Evolutionary conservation across 805 yeast genomes (phyloP), one percentile per base, ranked within the genome.

Genomic region (Sungouiella thailandica): DNA sequence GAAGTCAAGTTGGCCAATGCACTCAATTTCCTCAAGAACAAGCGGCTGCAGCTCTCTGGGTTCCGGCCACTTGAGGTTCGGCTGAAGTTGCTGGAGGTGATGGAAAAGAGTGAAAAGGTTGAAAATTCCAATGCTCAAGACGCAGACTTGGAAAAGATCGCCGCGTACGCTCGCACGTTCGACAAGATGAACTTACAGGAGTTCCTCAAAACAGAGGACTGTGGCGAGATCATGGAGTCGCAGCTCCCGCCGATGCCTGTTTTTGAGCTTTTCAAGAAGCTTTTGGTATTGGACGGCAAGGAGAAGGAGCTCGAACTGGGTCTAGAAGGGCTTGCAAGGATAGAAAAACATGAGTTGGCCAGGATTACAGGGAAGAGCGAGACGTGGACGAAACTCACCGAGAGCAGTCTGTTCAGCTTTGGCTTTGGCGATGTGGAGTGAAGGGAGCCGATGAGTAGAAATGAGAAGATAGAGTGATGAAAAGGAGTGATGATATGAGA

Each of bases 41-140:
- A 79, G 48, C 63, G 68, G 5, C 72, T 73, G 23, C 96, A 88
- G 55, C 68, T 88, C 11, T 80, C 89, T 29, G 97, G 96, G 4
- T 87, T 88, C 52, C 76, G 76, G 37, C 72, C 80, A 10, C 65
- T 66, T 23, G 72, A 72, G 32, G 72, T 81, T 14, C 65, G 63
- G 24, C 41, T 41, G 8, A 44, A 49, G 1, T 51, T 74, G 41
- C 49, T 66, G n/a, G 22, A 30, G 7, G 33, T 46, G 17, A 33
- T 51, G 27, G 36, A 39, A 9, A 31, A 33, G 17, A 23, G 31
- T 13, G 35, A 19, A 2, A 41, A 32, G 18, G 34, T 25, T 4
- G 43, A 28, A 5, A n/a, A n/a, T n/a, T n/a, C n/a, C n/a, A n/a
- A n/a, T n/a, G n/a, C n/a, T n/a, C n/a, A n/a, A n/a, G 32, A 39